Base-by-base conservation (phyloP, 768 basidiomycete species). In the Cystobasidium onofrii region DNA sequence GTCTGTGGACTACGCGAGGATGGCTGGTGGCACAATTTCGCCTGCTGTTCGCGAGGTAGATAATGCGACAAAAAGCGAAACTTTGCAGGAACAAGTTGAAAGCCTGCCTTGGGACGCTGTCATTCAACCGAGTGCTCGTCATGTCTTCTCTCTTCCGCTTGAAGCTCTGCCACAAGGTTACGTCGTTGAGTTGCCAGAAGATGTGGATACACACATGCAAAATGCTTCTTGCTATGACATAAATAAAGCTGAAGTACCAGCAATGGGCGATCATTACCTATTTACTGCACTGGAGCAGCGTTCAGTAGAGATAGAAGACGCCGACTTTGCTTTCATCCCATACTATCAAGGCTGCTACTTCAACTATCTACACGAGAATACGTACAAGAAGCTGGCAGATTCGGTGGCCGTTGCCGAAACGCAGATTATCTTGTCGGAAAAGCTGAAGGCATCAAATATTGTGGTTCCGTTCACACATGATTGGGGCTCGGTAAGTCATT, bases 321-420 rank as follows among this genome's bases (percentile, higher is more conserved):
- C 78, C 1, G 76, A 76, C 20, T 77, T 77, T 36, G 75, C 76
- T 17, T 43, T 76, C 23, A 67, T 78, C 0, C 78, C 78, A 13
- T 78, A 75, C 67, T 78, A 67, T 66, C 76, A 78, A 74, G 78
- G 78, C 3, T 77, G 78, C 75, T 77, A 77, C 60, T 75, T 75
- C 70, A 76, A 77, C 61, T 76, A 76, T 55, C 74, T 77, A 0
- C 71, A 76, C 29, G 76, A 76, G 60, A 77, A 78, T 64, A 76
- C 76, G 39, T 77, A 76, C 75, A 76, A 77, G 73, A 77, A 77
- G 64, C 73, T 78, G 60, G 76, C 76, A 54, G 75, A 74, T 29
- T 75, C 77, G 46, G 66, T 77, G 20, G 73, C 66, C 0, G 67
- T 71, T 63, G 75, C 75, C 67, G 76, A 77, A 55, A 66, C 69